Conservation (phyloP, 495 filamentous ascomycete genomes). For the Pyrenula massariospora region DNA sequence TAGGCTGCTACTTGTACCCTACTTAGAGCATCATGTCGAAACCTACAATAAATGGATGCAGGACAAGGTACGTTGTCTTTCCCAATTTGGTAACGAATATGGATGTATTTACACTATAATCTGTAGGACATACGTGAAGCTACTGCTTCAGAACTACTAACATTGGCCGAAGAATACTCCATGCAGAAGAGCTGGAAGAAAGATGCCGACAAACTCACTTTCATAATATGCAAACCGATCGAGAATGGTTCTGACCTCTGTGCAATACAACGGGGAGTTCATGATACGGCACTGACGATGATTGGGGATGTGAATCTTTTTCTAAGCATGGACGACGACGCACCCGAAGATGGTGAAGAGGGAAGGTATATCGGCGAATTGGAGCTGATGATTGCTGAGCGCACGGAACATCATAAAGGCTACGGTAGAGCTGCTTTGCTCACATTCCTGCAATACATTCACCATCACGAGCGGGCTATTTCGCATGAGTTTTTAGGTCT, state of each 20-base stretch:
- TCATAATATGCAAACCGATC: slow-evolving; percentile 27
- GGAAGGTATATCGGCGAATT: slow-evolving; percentile 52
- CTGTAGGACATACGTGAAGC: slow-evolving; percentile 71
- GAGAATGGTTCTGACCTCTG: neutral
- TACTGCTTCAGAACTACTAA: slow-evolving; percentile 74
- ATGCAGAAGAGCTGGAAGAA: slow-evolving; percentile 77
- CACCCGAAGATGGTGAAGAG: slow-evolving; percentile 15
- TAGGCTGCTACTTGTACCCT: slow-evolving; percentile 66
- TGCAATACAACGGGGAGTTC: neutral
- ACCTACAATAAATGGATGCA: slow-evolving; percentile 88
- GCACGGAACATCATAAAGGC: slow-evolving; percentile 45
- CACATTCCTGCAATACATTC: slow-evolving; percentile 56
- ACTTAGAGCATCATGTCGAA: slow-evolving; percentile 67
- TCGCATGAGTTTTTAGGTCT: slow-evolving; percentile 40
- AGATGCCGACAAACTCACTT: slow-evolving; percentile 45
- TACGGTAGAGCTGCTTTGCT: slow-evolving; percentile 54
- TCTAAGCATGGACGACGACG: slow-evolving; percentile 41
- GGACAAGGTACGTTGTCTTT: slow-evolving; percentile 45
- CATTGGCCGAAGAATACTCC: slow-evolving; percentile 65
- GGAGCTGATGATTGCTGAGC: slow-evolving; percentile 77
- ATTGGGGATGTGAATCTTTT: slow-evolving; percentile 85
- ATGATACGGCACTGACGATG: slow-evolving; percentile 31
- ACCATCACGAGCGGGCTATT: slow-evolving; percentile 33
- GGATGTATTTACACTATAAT: slow-evolving; percentile 1
- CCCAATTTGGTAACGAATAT: no score